Conservation (phyloP, 1,284 basidiomycete genomes). For the Golubevia sp. region DNA sequence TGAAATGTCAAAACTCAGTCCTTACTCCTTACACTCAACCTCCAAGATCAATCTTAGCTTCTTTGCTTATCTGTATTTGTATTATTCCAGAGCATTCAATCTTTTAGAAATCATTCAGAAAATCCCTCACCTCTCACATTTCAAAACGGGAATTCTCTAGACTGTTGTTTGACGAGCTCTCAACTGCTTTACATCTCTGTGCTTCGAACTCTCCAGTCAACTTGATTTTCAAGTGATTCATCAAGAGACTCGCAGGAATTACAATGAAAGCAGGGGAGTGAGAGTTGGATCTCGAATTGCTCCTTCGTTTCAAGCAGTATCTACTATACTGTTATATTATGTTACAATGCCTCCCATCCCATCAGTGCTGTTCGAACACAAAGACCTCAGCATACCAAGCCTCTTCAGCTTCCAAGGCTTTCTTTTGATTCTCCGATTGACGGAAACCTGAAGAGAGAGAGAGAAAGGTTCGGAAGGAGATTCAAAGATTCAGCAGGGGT, state of each 20-base stretch:
- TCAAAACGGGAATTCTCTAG: no score
- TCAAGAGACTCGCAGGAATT: no score
- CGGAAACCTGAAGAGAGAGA: conserved; percentile 14
- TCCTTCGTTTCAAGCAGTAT: no score
- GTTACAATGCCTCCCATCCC: no score
- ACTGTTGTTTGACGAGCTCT: no score
- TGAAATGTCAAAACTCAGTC: background rate
- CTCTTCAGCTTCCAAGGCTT: conserved; percentile 16
- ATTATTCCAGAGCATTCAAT: background rate
- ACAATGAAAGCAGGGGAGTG: no score
- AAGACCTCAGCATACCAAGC: conserved; percentile 10
- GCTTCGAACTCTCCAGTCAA: background rate
- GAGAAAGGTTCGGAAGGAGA: conserved; percentile 5
- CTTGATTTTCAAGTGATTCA: background rate
- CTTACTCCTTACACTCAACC: background rate
- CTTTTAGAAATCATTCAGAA: no score
- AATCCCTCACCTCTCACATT: no score
- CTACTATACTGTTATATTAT: no score
- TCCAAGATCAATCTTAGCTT: background rate
- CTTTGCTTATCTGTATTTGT: no score
- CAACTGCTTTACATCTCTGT: no score
- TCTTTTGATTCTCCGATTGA: conserved; percentile 7
- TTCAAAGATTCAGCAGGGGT: conserved; percentile 68
- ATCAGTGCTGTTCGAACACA: background rate
- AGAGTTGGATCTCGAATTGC: no score